Conservation (phyloP, 2,329 filamentous ascomycete genomes). For the Colletotrichum sp. region DNA sequence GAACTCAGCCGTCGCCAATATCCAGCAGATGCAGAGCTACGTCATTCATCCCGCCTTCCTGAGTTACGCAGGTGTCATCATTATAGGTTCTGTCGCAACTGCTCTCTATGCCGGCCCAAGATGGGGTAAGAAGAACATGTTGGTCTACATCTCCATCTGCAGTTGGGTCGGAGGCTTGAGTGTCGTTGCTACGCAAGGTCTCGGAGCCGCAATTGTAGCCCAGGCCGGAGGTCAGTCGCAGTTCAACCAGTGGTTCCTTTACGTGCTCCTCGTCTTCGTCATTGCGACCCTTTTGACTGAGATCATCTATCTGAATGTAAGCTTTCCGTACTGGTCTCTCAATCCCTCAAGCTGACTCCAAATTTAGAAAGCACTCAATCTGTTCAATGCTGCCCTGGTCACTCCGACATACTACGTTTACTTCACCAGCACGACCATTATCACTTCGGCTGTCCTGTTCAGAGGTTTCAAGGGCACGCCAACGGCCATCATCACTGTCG, state of each 20-base stretch:
- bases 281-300: conserved; percentile 88
- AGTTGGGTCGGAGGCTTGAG: conserved; percentile 93
- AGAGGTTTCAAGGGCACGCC: conserved; percentile 89
- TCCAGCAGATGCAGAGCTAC: conserved; percentile 90
- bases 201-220: conserved; percentile 89
- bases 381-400: conserved; percentile 96
- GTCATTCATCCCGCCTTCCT: conserved; percentile 89
- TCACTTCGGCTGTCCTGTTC: conserved; percentile 92
- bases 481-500: conserved; percentile 82
- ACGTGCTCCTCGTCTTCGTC: conserved; percentile 90
- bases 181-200: conserved; percentile 91
- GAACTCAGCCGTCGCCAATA: conserved; percentile 83
- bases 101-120: conserved; percentile 83
- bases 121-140: conserved; percentile 96
- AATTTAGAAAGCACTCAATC: conserved; percentile 92
- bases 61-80: conserved; percentile 81
- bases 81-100: conserved; percentile 73
- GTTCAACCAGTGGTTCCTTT: conserved; percentile 98
- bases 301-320: conserved; percentile 93
- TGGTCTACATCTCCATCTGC: conserved; percentile 96
- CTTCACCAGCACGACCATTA: conserved; percentile 94
- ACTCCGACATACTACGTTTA: conserved; percentile 99
- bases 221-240: conserved; percentile 82
- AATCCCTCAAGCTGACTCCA: conserved; percentile 33
- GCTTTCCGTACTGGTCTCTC: neutral